phyloP scores from a whole-genome alignment of 345 rosid genomes.

The Noccaea bulbosa region DNA sequence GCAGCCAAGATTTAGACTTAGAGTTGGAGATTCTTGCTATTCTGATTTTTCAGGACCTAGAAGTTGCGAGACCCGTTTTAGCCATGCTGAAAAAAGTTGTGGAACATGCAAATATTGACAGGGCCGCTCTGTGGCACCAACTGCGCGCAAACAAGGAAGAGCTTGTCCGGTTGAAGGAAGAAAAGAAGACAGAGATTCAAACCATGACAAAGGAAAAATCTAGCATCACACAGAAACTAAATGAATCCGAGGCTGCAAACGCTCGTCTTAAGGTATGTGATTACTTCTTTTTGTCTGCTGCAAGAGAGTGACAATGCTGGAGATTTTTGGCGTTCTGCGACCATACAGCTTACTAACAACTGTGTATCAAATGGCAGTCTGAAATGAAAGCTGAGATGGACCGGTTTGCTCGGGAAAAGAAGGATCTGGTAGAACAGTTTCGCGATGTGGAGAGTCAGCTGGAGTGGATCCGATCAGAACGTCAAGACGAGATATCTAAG shows the following conservation, averaged over 20 bases:
- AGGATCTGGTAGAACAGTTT: conserved; percentile 79
- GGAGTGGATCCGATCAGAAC: conserved; percentile 96
- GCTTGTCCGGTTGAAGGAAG: conserved; percentile 69
- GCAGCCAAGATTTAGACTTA: conserved; percentile 64
- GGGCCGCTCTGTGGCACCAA: conserved; percentile 95
- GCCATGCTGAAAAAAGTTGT: conserved; percentile 88
- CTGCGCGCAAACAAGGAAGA: conserved; percentile 81
- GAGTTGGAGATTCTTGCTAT: conserved; percentile 81
- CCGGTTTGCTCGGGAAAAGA: conserved; percentile 82
- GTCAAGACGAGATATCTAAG: conserved; percentile 78
- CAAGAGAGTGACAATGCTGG: conserved; percentile 1
- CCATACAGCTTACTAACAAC: conserved; percentile 12
- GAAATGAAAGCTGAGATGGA: conserved; percentile 92
- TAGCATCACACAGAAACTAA: conserved; percentile 63
- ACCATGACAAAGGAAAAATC: conserved; percentile 70
- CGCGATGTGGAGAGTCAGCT: conserved; percentile 93
- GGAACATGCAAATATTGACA: conserved; percentile 89
- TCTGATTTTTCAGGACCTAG: conserved; percentile 86
- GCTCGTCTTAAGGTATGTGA: conserved; percentile 74
- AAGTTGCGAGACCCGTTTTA: conserved; percentile 67
- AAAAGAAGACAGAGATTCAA: conserved; percentile 69
- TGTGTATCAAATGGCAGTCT: conserved; percentile 60
- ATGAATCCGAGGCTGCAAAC: conserved; percentile 75
- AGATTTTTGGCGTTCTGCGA: conserved; percentile 25
- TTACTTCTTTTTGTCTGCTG: conserved; percentile 34